Base-by-base conservation (phyloP, 768 basidiomycete species). In the Tubosaeta sp. region DNA sequence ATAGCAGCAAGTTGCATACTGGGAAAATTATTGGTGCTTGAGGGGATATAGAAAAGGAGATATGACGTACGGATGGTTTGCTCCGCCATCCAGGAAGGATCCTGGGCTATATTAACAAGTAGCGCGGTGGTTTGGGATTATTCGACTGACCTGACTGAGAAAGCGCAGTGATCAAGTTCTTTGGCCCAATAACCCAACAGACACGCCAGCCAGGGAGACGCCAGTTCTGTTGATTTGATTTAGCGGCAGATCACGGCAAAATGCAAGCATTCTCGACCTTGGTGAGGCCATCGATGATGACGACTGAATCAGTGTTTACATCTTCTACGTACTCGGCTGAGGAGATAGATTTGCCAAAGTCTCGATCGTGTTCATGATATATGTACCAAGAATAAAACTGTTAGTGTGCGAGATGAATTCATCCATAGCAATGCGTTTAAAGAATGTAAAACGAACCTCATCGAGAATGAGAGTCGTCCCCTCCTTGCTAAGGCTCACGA, bases 341-440 rank as follows among this genome's bases (percentile, higher is more conserved):
- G 9, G 89, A 92, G 25, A 95, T 66, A 9, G 87, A 85, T 54
- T 83, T 81, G 14, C 92, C 93, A 50, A 77, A 77, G 53, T 92
- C 88, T 47, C 76, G 73, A 12, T 82, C 82, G 51, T 81, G 69
- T 40, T 94, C 89, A 11, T 86, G 90, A 65, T 94, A 95, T 48
- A 92, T 86, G 66, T 95, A 94, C 91, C 93, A 95, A 10, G 89
- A 91, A 64, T 96, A 95, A 69, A 94, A 93, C 85, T 94, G 56
- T 14, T 27, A 21, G 11, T 31, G 24, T n/a, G 13, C 30, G 11
- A n/a, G 29, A 43, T 48, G 42, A 44, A 40, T 18, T 32, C 19
- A 27, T 38, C 22, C 35, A 21, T 30, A 24, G 18, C 12, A 30
- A 21, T 39, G 27, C 40, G 45, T 25, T 14, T 4, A 39, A 45